A percentile compares a stretch with the other conserved stretches of the same genome.
phyloP scores from a whole-genome alignment of 2,329 filamentous ascomycete genomes.

The Dothiorella sarmentorum region DNA sequence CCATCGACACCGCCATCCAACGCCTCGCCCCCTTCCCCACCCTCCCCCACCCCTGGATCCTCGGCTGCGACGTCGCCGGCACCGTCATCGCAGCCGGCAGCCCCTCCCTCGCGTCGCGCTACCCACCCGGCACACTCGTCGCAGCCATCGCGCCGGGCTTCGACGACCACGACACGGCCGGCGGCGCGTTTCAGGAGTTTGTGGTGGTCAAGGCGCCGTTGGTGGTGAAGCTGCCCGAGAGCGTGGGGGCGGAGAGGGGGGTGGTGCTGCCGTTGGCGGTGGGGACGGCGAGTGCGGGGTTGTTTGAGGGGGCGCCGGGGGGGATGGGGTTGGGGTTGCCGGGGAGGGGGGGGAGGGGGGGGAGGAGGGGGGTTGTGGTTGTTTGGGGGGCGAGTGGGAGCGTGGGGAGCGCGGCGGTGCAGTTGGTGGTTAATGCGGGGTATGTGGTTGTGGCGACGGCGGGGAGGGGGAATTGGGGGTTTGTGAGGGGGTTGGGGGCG shows the following conservation, averaged over 20 bases:
- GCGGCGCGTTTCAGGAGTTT: conserved; percentile 18
- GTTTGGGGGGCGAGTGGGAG: conserved; percentile 36
- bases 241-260: conserved; percentile 33
- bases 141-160: conserved; percentile 25
- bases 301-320: conserved; percentile 41
- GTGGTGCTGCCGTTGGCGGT: conserved; percentile 44
- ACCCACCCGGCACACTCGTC: conserved; percentile 22
- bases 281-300: conserved; percentile 42
- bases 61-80: conserved; percentile 39
- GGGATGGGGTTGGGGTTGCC: conserved; percentile 40
- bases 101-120: background rate
- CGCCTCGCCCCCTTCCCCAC: conserved; percentile 30
- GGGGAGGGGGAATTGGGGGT: conserved; percentile 30
- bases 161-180: conserved; percentile 35
- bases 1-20: conserved; percentile 35
- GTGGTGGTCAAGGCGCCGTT: conserved; percentile 31
- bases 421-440: conserved; percentile 36
- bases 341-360: background rate
- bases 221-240: conserved; percentile 29
- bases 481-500: conserved; percentile 31
- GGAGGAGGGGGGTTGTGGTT: conserved; percentile 28
- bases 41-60: conserved; percentile 31
- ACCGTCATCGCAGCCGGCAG: conserved; percentile 33
- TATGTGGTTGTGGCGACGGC: conserved; percentile 32
- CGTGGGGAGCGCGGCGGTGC: conserved; percentile 33